Conservation (phyloP, 2,329 filamentous ascomycete genomes). For the Ampelomyces quisqualis region DNA sequence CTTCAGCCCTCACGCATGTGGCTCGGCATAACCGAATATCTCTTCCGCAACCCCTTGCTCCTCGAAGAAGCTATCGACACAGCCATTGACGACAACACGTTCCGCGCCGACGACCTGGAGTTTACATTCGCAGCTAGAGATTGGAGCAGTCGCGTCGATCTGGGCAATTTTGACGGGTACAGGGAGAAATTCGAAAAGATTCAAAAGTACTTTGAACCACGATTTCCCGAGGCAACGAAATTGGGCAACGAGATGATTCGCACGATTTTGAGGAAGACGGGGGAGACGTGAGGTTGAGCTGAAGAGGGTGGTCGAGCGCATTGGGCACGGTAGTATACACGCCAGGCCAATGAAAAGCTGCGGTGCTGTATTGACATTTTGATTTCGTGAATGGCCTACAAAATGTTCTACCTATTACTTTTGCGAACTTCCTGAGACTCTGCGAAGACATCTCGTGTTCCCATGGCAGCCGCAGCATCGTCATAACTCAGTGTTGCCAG, state of each 20-base stretch:
- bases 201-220: conserved; percentile 85
- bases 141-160: conserved; percentile 90
- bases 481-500: too few species aligned
- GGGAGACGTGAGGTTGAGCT: too few species aligned
- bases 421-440: too few species aligned
- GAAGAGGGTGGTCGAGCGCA: too few species aligned
- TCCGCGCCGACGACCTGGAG: conserved; percentile 92
- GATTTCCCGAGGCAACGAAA: conserved; percentile 82
- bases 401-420: too few species aligned
- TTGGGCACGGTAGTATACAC: too few species aligned
- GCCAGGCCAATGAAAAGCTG: too few species aligned
- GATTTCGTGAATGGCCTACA: too few species aligned
- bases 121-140: conserved; percentile 96
- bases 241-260: conserved; percentile 97
- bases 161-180: conserved; percentile 93
- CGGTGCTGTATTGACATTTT: too few species aligned
- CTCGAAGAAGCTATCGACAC: conserved; percentile 84
- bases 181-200: conserved; percentile 87
- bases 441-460: too few species aligned
- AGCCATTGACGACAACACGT: conserved; percentile 84
- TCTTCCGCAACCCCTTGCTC: conserved; percentile 80
- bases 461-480: too few species aligned
- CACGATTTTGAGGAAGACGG: conserved; percentile 82
- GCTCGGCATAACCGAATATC: conserved; percentile 93
- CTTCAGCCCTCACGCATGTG: conserved; percentile 82